Evolutionary conservation across 2,329 filamentous ascomycete genomes (phyloP), one percentile per base, ranked within the genome.

Genomic region (Mollisiaceae sp.): DNA sequence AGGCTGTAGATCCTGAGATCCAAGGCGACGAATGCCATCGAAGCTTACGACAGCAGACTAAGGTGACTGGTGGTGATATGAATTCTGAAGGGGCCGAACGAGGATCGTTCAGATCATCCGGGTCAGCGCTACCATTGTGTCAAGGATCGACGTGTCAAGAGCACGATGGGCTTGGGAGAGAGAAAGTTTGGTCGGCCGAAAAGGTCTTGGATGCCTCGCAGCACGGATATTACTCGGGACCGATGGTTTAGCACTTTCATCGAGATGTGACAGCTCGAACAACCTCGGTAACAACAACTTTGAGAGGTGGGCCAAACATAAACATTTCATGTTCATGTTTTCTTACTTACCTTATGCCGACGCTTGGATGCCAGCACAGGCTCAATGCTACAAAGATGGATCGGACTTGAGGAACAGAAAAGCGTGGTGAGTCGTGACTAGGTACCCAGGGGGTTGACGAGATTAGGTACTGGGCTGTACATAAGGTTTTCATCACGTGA

Each of bases 401-500:
- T 14, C 38, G 38, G 12, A 41, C 27, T 32, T 32, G 6, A 32
- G 27, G 6, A 32, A 6, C 3, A 32, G 27, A 6, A 32, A 32
- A 32, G 27, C 6, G 27, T 32, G 20, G 50, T 11, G 32, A 55
- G n/a, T n/a, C n/a, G n/a, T n/a, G n/a, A n/a, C n/a, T n/a, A n/a
- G n/a, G n/a, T n/a, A n/a, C n/a, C 50, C 35, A 15, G 11, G 50
- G 24, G 2, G 11, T 9, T 27, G 50, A 9, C 20, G 9, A 27
- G 9, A 14, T 36, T 20, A n/a, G n/a, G n/a, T n/a, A n/a, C n/a
- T n/a, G n/a, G n/a, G n/a, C n/a, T n/a, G n/a, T n/a, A n/a, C n/a
- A n/a, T n/a, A 56, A 36, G 18, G 52, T 36, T 56, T 56, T 8
- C 35, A 59, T 66, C 45, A 59, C 63, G 39, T 65, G 59, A 52